Conservation (phyloP, 371 early-diverging fungal species). For the Coemansia linderi region DNA sequence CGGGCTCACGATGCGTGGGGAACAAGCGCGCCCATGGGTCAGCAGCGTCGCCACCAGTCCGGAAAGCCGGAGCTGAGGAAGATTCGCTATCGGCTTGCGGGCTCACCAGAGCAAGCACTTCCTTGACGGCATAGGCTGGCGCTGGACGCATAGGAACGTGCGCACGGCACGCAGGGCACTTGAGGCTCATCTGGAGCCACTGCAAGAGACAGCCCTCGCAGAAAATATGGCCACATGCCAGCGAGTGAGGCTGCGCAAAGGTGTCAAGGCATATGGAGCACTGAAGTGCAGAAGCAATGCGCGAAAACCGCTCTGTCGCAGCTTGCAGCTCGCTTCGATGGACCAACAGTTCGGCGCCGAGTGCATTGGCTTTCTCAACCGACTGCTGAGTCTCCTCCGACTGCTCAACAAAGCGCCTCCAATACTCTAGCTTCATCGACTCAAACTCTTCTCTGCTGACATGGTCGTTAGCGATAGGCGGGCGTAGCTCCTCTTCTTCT, state of each 20-base stretch:
- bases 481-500: background rate
- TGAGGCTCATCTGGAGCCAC: slow-evolving; percentile 29
- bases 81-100: background rate
- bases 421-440: slow-evolving; percentile 3
- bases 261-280: slow-evolving; percentile 48
- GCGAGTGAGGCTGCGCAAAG: slow-evolving; percentile 29
- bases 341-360: slow-evolving; percentile 32
- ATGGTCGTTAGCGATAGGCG: background rate
- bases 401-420: slow-evolving; percentile 8
- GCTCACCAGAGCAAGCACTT: slow-evolving; percentile 19
- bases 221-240: slow-evolving; percentile 49
- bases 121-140: slow-evolving; percentile 20
- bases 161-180: slow-evolving; percentile 41
- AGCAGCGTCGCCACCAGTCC: background rate
- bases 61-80: background rate
- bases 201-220: slow-evolving; percentile 36
- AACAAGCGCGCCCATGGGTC: slow-evolving; percentile 30
- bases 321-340: slow-evolving; percentile 18
- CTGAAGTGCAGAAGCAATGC: slow-evolving; percentile 24
- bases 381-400: background rate
- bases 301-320: slow-evolving; percentile 8
- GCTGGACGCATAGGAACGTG: slow-evolving; percentile 27
- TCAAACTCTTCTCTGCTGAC: background rate
- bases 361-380: slow-evolving; percentile 8
- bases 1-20: background rate